Evolutionary conservation across 116 monocot genomes (phyloP), one percentile per base, ranked within the genome.

Genomic region (Phalaenopsis hybrid): DNA sequence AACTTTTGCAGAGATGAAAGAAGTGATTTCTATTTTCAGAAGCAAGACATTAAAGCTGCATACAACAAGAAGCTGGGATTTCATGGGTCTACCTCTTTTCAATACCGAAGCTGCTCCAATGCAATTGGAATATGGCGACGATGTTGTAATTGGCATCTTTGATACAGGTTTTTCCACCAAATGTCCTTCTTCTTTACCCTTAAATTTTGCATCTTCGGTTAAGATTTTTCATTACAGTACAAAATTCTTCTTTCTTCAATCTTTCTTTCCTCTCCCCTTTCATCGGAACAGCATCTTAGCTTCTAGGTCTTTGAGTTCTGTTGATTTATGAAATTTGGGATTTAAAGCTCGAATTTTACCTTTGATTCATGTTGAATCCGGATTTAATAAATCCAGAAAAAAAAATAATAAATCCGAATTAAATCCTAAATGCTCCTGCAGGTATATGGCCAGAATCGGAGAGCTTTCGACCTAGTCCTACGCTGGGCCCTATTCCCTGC

Each of bases 1-100:
- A 48, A 46, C 11, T 41, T 43, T 76, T 55, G 78, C 81, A 94
- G 94, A 76, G 9, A 88, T 82, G 76, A 79, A 90, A 74, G 89
- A 83, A 34, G 92, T 94, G 48, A 86, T 94, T 85, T 90, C 88
- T 11, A 89, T 94, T 75, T 92, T 92, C 58, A 84, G 85, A 76
- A 94, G 92, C 87, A 86, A 81, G 58, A 82, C 74, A 11, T 74
- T 90, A 52, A 28, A 84, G 81, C 25, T 87, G 37, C 92, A 90
- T 83, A 94, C 94, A 33, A 92, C 94, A 41, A 61, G 94, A 74
- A 94, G 94, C 82, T 94, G 94, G 94, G 94, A 94, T 72, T 94
- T 94, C 86, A 87, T 94, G 86, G 90, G 92, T 41, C 87, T 94
- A n/a, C 76, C 48, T 9, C 76, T 88, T 33, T 45, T 51, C 50